Percentiles rank a stretch among this genome's conserved stretches.
phyloP scores from a whole-genome alignment of 75 land plant genomes.

The Pinus taeda region DNA sequence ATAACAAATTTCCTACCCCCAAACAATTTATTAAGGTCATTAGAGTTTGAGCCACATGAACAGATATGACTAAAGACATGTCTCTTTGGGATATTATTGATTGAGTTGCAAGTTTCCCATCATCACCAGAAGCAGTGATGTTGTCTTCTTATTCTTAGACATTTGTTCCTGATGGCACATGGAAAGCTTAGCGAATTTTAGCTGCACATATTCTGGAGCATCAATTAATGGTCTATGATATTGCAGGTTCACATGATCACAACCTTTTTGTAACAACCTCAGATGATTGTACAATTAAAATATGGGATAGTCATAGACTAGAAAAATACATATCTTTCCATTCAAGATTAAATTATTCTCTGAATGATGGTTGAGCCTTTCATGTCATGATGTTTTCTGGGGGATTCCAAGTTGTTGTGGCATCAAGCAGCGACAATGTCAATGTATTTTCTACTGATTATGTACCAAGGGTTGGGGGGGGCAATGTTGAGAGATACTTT shows the following conservation, averaged over 20 bases:
- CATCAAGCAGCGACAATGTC: constrained; percentile 60
- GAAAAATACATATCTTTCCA: constrained; percentile 94
- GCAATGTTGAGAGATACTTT: constrained; percentile 78
- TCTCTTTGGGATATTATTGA: constrained; percentile 19
- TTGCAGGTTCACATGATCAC: constrained; percentile 84
- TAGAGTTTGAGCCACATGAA: constrained; percentile 35
- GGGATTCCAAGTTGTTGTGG: constrained; percentile 84
- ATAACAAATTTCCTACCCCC: constrained; percentile 28
- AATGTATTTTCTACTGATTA: constrained; percentile 87
- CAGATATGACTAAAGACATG: constrained; percentile 38
- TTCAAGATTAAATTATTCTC: constrained; percentile 83
- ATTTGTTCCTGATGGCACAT: constrained; percentile 57
- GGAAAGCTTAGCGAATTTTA: constrained; percentile 93
- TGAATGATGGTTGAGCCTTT: constrained; percentile 66
- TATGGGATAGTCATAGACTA: constrained; percentile 91
- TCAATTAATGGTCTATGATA: constrained; percentile 87
- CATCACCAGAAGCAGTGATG: constrained; percentile 24
- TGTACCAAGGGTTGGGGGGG: constrained; percentile 56
- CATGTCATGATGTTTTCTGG: constrained; percentile 61
- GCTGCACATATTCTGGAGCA: constrained; percentile 97
- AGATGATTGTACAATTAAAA: constrained; percentile 90
- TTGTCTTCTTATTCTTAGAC: constrained; percentile 30
- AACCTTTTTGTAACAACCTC: constrained; percentile 90
- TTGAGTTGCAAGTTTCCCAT: constrained; percentile 16
- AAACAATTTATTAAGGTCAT: constrained; percentile 47